Evolutionary conservation across 1,139 yeast species (phyloP), one percentile per base, ranked within the genome.

Genomic region (Diutina pseudorugosa): DNA sequence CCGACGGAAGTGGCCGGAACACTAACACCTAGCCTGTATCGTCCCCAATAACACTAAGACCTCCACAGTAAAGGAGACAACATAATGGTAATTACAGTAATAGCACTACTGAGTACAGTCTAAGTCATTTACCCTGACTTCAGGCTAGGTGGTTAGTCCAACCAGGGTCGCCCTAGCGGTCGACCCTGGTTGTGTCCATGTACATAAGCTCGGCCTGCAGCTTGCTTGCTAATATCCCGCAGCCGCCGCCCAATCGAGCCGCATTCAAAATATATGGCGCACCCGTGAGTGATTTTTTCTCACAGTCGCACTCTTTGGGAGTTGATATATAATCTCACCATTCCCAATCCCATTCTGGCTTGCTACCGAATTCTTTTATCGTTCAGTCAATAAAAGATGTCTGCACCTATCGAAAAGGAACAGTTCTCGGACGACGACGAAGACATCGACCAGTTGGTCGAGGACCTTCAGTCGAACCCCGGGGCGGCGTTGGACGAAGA

Each of bases 361-460:
- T 23, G 27, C 14, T 43, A n/a, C 23, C 47, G 30, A 25, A 43
- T 43, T 43, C 47, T 43, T 43, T 43, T 43, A 43, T 43, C 47
- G 47, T 43, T 43, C 18, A 43, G 19, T 43, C 41, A 45, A 33
- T 45, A 45, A 45, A 45, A 45, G 49, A 45, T 45, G 49, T 45
- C 49, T 45, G 49, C 49, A 40, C 49, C 49, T 45, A 36, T 23
- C 21, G 49, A 45, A 45, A 45, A 45, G 49, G 49, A 45, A 25
- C 41, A 45, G 40, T 25, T 45, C 41, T 45, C 49, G 40, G 60
- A 57, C 41, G 88, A 82, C 65, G 91, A 85, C 57, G 93, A 83
- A 59, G 95, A 86, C 67, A 88, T 89, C 65, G 96, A 88, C 68
- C 93, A 87, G 70, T 82, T 90, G 71, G 86, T 90, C 64, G 78